Conservation (phyloP, 371 early-diverging fungal genomes). For the Mucor velutinosus region DNA sequence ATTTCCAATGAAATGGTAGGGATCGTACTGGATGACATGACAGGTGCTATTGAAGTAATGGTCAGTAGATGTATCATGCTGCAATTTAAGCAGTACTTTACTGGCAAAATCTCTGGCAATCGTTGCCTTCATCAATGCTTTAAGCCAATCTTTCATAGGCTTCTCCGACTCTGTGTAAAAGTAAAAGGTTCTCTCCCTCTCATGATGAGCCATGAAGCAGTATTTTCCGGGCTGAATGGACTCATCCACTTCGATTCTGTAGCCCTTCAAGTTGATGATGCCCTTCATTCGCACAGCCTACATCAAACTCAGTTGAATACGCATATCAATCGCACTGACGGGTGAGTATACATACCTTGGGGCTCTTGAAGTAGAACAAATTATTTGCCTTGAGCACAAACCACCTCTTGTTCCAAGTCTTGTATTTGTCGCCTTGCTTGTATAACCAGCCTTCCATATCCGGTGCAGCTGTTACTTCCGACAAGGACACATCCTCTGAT, state of each 20-base stretch:
- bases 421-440: conserved; percentile 68
- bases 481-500: conserved; percentile 13
- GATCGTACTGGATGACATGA: conserved; percentile 68
- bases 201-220: conserved; percentile 70
- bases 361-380: conserved; percentile 65
- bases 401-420: conserved; percentile 71
- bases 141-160: conserved; percentile 63
- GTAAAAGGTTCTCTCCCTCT: conserved; percentile 61
- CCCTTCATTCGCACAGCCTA: conserved; percentile 59
- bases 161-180: conserved; percentile 66
- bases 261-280: conserved; percentile 59
- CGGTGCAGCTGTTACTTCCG: conserved; percentile 24
- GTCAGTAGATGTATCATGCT: neutral
- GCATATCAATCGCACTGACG: neutral
- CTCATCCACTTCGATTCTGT: conserved; percentile 59
- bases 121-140: conserved; percentile 72
- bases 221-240: conserved; percentile 69
- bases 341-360: conserved; percentile 32
- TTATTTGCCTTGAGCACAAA: conserved; percentile 66
- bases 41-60: conserved; percentile 48
- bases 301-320: neutral
- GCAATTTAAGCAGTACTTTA: conserved; percentile 11
- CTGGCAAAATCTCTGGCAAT: conserved; percentile 61
- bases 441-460: conserved; percentile 70
- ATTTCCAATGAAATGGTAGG: conserved; percentile 64